A percentile compares a stretch with the other conserved stretches of the same genome.
Evolutionary conservation across 345 rosid genomes (phyloP).

Genomic region (Psidium guajava): DNA sequence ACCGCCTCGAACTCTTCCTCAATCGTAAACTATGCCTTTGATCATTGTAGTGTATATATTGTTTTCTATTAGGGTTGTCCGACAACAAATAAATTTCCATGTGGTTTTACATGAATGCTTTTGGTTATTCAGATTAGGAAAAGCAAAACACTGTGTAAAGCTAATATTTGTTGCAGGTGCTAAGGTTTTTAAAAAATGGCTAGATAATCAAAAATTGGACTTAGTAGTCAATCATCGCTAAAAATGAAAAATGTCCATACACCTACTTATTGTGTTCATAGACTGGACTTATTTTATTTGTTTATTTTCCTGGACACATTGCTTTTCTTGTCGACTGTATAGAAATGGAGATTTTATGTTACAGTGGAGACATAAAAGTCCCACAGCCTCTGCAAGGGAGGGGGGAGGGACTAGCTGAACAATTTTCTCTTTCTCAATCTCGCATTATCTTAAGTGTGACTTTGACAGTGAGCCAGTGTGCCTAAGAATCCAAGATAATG

Average conservation of each 20-base stretch:
- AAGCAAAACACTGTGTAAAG: neutral
- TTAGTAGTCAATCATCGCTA: neutral
- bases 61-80: neutral
- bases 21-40: neutral
- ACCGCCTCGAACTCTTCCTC: neutral
- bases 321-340: neutral
- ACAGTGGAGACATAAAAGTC: neutral
- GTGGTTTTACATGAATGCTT: neutral
- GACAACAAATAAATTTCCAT: neutral
- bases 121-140: neutral
- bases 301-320: neutral
- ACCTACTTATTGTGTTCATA: neutral
- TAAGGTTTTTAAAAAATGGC: neutral
- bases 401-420: neutral
- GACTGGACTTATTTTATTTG: neutral
- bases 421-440: neutral
- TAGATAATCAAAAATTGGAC: neutral
- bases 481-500: neutral
- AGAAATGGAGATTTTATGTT: neutral
- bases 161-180: neutral
- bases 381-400: neutral
- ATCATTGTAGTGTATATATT: neutral
- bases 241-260: neutral
- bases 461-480: neutral
- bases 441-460: neutral